phyloP scores from a whole-genome alignment of 495 filamentous ascomycete genomes.

The Podospora didyma region DNA sequence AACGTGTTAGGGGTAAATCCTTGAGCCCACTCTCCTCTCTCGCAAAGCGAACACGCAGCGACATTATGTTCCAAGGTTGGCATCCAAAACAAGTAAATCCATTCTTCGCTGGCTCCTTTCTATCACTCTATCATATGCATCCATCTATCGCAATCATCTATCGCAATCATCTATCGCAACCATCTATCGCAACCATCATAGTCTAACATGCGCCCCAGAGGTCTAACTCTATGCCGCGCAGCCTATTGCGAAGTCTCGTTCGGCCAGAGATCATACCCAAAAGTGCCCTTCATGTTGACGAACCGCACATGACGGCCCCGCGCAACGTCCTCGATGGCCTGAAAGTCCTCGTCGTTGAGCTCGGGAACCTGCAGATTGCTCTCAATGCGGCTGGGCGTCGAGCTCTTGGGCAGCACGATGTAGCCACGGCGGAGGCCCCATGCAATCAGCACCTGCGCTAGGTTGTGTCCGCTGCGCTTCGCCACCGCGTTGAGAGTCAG shows the following conservation, averaged over 20 bases:
- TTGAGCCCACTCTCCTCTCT: too few species aligned
- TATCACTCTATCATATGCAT: neutral
- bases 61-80: neutral
- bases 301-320: slow-evolving; percentile 58
- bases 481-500: slow-evolving; percentile 37
- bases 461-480: slow-evolving; percentile 33
- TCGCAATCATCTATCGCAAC: neutral
- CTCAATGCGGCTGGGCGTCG: slow-evolving; percentile 63
- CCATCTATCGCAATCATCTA: neutral
- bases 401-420: slow-evolving; percentile 49
- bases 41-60: neutral
- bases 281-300: slow-evolving; percentile 76
- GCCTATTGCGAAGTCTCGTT: slow-evolving; percentile 27
- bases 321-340: slow-evolving; percentile 37
- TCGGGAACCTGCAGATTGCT: slow-evolving; percentile 46
- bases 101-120: slow-evolving; percentile 3
- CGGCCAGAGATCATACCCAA: slow-evolving; percentile 49
- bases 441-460: slow-evolving; percentile 46
- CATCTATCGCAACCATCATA: neutral
- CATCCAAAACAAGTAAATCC: neutral
- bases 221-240: neutral
- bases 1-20: too few species aligned
- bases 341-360: slow-evolving; percentile 37
- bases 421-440: slow-evolving; percentile 42
- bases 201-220: neutral